Conservation (phyloP, 1,139 yeast species). For the Candida sp. region DNA sequence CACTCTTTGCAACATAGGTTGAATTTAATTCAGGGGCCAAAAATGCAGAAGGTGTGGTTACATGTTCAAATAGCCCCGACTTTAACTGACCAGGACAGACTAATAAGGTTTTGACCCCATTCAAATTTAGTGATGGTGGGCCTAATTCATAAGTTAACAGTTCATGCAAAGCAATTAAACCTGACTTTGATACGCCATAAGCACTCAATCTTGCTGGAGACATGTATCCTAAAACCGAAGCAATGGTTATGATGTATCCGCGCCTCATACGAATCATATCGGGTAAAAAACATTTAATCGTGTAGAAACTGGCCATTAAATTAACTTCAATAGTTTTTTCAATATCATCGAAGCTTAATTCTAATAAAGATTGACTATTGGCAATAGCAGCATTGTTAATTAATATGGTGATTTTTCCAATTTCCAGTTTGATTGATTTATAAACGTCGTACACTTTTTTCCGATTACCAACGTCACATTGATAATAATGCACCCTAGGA, state of each 20-base stretch:
- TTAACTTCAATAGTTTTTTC: constrained; percentile 63
- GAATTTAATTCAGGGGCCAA: constrained; percentile 86
- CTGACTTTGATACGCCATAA: constrained; percentile 91
- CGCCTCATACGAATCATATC: constrained; percentile 59
- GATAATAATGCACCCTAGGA: constrained; percentile 48
- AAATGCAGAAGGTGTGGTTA: constrained; percentile 65
- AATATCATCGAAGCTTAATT: constrained; percentile 54
- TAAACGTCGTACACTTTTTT: constrained; percentile 36
- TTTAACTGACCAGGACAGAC: constrained; percentile 86
- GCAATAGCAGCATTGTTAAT: constrained; percentile 84
- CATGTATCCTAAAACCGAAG: constrained; percentile 80
- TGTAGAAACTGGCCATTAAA: constrained; percentile 63
- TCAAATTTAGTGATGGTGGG: constrained; percentile 40
- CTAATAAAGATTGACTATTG: constrained; percentile 54
- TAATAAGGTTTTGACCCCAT: constrained; percentile 68
- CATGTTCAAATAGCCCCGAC: constrained; percentile 69
- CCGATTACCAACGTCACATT: constrained; percentile 66
- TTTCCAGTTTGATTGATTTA: constrained; percentile 33
- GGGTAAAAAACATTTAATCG: constrained; percentile 70
- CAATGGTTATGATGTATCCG: constrained; percentile 78
- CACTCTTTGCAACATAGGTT: constrained; percentile 52
- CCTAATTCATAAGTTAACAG: constrained; percentile 72
- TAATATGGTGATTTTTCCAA: constrained; percentile 64
- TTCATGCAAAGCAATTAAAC: constrained; percentile 79
- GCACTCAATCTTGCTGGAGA: constrained; percentile 80